Evolutionary conservation across 805 yeast species (phyloP).

Genomic region (Saccharomycopsis sp.): DNA sequence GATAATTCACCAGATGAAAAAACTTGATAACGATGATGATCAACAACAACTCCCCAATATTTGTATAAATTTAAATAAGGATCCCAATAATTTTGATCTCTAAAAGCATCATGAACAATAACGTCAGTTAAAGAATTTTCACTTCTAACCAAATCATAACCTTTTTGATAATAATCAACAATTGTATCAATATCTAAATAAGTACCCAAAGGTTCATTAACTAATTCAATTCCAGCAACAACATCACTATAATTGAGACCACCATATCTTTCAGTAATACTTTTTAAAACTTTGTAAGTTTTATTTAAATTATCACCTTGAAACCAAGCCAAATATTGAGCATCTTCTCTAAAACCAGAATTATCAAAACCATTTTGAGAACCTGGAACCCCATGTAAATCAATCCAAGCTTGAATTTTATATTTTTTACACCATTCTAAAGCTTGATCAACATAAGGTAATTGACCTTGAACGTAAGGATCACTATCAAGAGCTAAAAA

Average conservation of each 20-base stretch:
- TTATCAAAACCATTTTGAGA: constrained; percentile 84
- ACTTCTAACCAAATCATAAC: constrained; percentile 54
- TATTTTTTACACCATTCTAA: constrained; percentile 55
- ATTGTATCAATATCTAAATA: constrained; percentile 40
- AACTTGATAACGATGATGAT: constrained; percentile 88
- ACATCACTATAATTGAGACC: constrained; percentile 38
- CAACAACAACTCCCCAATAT: constrained; percentile 54
- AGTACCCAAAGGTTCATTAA: constrained; percentile 64
- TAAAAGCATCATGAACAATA: constrained; percentile 60
- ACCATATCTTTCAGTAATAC: constrained; percentile 45
- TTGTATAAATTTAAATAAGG: constrained; percentile 29
- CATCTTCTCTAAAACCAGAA: constrained; percentile 50
- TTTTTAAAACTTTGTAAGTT: constrained; percentile 39
- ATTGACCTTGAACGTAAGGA: constrained; percentile 61
- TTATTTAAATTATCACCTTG: constrained; percentile 32
- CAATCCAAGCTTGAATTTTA: constrained; percentile 60
- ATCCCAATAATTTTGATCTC: constrained; percentile 46
- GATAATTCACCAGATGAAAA: constrained; percentile 56
- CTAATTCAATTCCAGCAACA: constrained; percentile 58
- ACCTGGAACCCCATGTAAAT: constrained; percentile 75
- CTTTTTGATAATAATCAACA: constrained; percentile 48
- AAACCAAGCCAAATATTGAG: constrained; percentile 34
- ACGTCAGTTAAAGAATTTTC: constrained; percentile 43
- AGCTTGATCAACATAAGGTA: constrained; percentile 50
- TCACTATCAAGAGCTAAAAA: constrained; percentile 30